phyloP scores from a whole-genome alignment of 306 rosid genomes.

The Phaseolus lunatus region DNA sequence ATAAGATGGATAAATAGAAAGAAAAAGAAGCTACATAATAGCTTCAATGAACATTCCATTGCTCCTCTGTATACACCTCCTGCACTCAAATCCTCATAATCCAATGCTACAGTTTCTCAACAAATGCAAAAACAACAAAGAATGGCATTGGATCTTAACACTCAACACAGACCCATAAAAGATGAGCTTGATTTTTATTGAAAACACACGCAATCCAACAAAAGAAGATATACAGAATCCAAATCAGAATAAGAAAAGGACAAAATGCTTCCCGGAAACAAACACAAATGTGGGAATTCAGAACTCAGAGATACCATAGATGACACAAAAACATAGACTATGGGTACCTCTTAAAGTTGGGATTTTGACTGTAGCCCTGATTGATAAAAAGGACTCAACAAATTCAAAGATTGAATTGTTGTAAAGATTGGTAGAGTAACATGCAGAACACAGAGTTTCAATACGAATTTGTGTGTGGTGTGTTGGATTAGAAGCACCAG shows the following conservation, averaged over 20 bases:
- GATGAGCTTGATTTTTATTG: slow-evolving; percentile 19
- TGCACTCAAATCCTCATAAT: slow-evolving; percentile 39
- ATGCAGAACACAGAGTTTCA: slow-evolving; percentile 37
- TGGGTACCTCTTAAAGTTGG: slow-evolving; percentile 48
- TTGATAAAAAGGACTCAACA: slow-evolving; percentile 1
- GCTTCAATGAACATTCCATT: slow-evolving; percentile 7
- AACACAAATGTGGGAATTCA: slow-evolving; percentile 46
- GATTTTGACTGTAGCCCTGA: slow-evolving; percentile 29
- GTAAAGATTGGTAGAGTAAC: slow-evolving; percentile 39
- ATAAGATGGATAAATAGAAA: background rate
- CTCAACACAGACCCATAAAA: slow-evolving; percentile 42
- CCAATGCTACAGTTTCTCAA: slow-evolving; percentile 28
- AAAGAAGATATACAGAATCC: slow-evolving; percentile 37
- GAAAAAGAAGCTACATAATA: background rate
- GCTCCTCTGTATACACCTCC: slow-evolving; percentile 4
- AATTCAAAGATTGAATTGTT: slow-evolving; percentile 48
- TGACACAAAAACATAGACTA: slow-evolving; percentile 32
- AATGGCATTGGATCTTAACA: slow-evolving; percentile 46
- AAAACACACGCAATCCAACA: slow-evolving; percentile 47
- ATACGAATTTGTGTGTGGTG: slow-evolving; percentile 44
- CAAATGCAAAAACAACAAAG: slow-evolving; percentile 27
- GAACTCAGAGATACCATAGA: slow-evolving; percentile 32
- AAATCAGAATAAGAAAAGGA: slow-evolving; percentile 35
- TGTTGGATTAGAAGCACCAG: slow-evolving; percentile 60
- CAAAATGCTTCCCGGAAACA: slow-evolving; percentile 31